These are phyloP conservation scores for Emmonsiellopsis sp. DNA, from an alignment of 2,329 filamentous ascomycete species.

Conservation along the genomic window DNA sequence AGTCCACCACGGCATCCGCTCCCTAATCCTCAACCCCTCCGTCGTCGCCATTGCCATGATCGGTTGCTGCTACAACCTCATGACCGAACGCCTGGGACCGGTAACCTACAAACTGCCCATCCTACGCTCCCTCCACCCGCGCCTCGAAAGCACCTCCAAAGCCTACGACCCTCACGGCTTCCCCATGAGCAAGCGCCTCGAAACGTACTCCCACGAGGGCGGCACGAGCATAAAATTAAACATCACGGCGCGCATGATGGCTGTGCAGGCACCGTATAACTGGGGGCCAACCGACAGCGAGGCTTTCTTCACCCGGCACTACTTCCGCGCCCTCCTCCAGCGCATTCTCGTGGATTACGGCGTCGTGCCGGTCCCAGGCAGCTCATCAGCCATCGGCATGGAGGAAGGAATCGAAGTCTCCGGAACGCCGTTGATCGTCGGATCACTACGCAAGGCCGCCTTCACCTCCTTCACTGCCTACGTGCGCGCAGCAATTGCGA, in stretches of 20 bases:
- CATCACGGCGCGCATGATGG: conserved; percentile 97
- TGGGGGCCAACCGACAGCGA: conserved; percentile 78
- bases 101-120: conserved; percentile 77
- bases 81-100: conserved; percentile 81
- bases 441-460: conserved; percentile 69
- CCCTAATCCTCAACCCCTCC: conserved; percentile 70
- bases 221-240: conserved; percentile 68
- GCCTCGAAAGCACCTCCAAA: conserved; percentile 58
- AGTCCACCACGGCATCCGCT: conserved; percentile 87
- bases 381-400: conserved; percentile 19
- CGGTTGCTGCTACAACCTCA: conserved; percentile 94
- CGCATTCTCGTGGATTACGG: conserved; percentile 82
- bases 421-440: conserved; percentile 76
- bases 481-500: conserved; percentile 68
- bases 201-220: conserved; percentile 44
- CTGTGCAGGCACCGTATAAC: conserved; percentile 87
- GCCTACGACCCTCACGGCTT: conserved; percentile 85
- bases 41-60: conserved; percentile 91
- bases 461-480: conserved; percentile 70
- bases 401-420: conserved; percentile 12
- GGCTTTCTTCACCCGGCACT: conserved; percentile 84
- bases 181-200: conserved; percentile 72
- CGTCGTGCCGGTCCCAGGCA: conserved; percentile 54
- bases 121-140: conserved; percentile 63
- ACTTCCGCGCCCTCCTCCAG: conserved; percentile 83